Evolutionary conservation across 306 rosid species (phyloP).

Genomic region (Pyrus communis): DNA sequence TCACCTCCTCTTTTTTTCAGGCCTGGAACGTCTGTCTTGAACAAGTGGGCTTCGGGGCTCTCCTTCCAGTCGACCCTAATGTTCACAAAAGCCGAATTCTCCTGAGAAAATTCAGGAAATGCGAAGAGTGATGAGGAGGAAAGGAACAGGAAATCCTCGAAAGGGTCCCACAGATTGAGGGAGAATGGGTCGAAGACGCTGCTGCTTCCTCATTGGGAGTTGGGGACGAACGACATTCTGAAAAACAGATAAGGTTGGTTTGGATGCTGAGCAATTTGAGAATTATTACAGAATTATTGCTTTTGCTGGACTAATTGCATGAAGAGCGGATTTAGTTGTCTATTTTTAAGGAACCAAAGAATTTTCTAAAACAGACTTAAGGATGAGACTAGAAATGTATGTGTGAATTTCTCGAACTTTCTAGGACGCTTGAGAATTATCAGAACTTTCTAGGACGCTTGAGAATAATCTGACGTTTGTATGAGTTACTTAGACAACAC

Average conservation of each 20-base stretch:
- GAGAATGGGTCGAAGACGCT: slow-evolving; percentile 12
- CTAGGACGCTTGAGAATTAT: not conserved
- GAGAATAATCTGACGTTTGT: no score
- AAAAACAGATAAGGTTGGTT: not conserved
- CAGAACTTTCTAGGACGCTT: no score
- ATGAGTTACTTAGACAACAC: no score
- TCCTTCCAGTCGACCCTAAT: not conserved
- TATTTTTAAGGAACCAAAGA: not conserved
- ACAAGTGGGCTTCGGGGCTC: no score
- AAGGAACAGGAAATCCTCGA: slow-evolving; percentile 7
- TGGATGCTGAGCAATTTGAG: not conserved
- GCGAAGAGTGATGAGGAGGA: not conserved
- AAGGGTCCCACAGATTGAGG: slow-evolving; percentile 18
- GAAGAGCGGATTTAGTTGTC: not conserved
- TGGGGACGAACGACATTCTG: slow-evolving; percentile 27
- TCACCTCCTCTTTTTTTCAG: no score
- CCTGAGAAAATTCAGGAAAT: not conserved
- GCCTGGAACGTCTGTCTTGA: no score
- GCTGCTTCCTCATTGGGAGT: slow-evolving; percentile 7
- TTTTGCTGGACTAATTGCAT: not conserved
- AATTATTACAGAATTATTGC: not conserved
- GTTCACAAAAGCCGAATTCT: not conserved
- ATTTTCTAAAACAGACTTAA: not conserved
- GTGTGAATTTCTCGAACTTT: not conserved
- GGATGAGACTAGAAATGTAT: not conserved